Conservation (phyloP, 768 basidiomycete genomes). For the Glaciozyma martinii region DNA sequence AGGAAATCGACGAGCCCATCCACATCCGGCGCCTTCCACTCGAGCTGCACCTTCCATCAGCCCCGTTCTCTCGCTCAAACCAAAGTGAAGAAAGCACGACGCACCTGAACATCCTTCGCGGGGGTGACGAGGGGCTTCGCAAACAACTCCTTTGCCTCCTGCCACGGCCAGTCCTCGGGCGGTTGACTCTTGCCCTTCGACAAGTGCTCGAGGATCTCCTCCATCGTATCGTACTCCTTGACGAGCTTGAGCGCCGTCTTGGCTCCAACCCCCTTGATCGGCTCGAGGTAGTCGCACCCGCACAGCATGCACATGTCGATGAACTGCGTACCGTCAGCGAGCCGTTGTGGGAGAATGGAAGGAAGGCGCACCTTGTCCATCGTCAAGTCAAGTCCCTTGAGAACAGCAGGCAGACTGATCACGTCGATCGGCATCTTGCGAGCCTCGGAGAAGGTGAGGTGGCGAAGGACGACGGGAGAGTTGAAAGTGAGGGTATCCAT, state of each 20-base stretch:
- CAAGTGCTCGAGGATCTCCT: conserved; percentile 58
- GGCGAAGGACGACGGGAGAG: conserved; percentile 81
- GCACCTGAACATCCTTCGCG: conserved; percentile 73
- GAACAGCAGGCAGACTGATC: conserved; percentile 67
- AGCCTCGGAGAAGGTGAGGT: conserved; percentile 95
- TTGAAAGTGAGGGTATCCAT: conserved; percentile 99
- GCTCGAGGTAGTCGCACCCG: conserved; percentile 97
- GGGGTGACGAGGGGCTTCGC: conserved; percentile 80
- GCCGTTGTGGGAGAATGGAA: not conserved
- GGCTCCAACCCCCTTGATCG: conserved; percentile 93
- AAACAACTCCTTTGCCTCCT: conserved; percentile 86
- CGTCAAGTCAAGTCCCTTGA: conserved; percentile 81
- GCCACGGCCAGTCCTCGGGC: conserved; percentile 95
- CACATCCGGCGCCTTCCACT: conserved; percentile 87
- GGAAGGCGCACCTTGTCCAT: conserved; percentile 66
- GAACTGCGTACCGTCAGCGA: conserved; percentile 51
- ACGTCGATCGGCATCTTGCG: conserved; percentile 94
- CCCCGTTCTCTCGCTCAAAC: not conserved
- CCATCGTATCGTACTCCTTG: conserved; percentile 66
- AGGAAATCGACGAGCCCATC: conserved; percentile 90
- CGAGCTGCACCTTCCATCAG: conserved; percentile 52
- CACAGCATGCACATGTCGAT: conserved; percentile 92
- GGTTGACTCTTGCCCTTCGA: conserved; percentile 53
- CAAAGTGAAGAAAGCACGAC: conserved; percentile 30
- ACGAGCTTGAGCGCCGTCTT: conserved; percentile 90